A percentile compares a stretch with the other conserved stretches of the same genome.
These are phyloP conservation scores for Aspergillus sp. DNA, from an alignment of 2,329 filamentous ascomycete genomes.

Conservation along the genomic window DNA sequence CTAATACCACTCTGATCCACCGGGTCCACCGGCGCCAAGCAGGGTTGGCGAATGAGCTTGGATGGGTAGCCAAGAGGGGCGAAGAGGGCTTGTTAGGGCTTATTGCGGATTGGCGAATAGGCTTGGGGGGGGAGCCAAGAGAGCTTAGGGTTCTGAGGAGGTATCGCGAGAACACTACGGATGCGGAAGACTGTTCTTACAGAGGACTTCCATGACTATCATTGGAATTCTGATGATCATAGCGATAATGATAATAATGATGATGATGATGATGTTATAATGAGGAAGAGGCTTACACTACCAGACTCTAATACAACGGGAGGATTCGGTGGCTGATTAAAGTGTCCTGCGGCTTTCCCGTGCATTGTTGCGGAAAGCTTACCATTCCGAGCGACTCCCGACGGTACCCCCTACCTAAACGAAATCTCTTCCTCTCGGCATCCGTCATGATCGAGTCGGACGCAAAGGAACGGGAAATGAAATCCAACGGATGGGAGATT, in stretches of 20 bases:
- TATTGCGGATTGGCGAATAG: neutral
- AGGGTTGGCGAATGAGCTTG: neutral
- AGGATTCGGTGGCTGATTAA: no score
- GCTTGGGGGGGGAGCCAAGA: neutral
- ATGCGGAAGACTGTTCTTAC: neutral
- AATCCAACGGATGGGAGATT: neutral
- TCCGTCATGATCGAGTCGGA: constrained; percentile 1
- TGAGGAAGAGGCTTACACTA: no score
- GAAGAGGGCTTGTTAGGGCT: neutral
- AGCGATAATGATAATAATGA: neutral
- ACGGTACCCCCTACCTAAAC: neutral
- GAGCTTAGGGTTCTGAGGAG: neutral
- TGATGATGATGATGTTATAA: neutral
- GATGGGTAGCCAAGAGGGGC: neutral
- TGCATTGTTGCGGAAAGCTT: neutral
- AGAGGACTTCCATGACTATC: neutral
- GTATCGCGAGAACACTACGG: neutral
- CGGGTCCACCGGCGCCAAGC: neutral
- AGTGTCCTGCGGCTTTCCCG: no score
- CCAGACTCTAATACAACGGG: no score
- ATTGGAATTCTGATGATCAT: neutral
- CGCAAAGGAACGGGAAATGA: constrained; percentile 2
- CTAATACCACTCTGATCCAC: neutral
- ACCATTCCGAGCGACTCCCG: neutral
- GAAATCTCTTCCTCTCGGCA: neutral